Evolutionary conservation across 2,329 filamentous ascomycete genomes (phyloP).

Genomic region (Graphiopsis chlorocephala): DNA sequence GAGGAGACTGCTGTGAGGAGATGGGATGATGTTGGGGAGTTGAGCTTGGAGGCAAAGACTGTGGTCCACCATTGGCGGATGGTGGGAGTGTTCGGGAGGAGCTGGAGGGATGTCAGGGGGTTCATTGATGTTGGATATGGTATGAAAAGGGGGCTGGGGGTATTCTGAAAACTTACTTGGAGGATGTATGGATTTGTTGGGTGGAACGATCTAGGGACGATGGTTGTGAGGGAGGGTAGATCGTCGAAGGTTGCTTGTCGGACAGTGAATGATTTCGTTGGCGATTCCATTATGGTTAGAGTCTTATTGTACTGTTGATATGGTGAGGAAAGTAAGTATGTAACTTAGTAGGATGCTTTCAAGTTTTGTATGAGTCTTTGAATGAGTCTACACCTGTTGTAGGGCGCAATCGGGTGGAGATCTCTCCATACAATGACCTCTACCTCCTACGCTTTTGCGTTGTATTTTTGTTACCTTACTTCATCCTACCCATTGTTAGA

Average conservation of each 20-base stretch:
- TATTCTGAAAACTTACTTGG: background rate
- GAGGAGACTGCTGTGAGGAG: conserved; percentile 18
- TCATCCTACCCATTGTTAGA: background rate
- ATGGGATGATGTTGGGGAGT: conserved; percentile 15
- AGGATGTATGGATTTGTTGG: conserved; percentile 25
- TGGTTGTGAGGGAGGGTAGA: conserved; percentile 25
- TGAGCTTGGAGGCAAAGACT: conserved; percentile 24
- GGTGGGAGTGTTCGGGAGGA: conserved; percentile 25
- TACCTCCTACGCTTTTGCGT: background rate
- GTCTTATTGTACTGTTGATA: background rate
- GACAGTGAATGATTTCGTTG: background rate
- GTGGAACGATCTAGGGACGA: conserved; percentile 30
- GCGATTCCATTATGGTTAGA: background rate
- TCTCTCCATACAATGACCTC: background rate
- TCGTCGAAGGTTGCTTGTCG: background rate
- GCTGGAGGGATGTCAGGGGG: background rate
- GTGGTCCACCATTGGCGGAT: conserved; percentile 23
- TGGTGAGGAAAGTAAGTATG: background rate
- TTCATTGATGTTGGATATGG: background rate
- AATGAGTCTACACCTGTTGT: background rate
- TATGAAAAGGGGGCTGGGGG: too few relatives aligned
- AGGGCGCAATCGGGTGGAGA: background rate
- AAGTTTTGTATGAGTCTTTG: background rate
- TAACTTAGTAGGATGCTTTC: background rate
- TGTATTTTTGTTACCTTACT: background rate